Conservation (phyloP, 331 rosid species). For the Quercus lobata region DNA sequence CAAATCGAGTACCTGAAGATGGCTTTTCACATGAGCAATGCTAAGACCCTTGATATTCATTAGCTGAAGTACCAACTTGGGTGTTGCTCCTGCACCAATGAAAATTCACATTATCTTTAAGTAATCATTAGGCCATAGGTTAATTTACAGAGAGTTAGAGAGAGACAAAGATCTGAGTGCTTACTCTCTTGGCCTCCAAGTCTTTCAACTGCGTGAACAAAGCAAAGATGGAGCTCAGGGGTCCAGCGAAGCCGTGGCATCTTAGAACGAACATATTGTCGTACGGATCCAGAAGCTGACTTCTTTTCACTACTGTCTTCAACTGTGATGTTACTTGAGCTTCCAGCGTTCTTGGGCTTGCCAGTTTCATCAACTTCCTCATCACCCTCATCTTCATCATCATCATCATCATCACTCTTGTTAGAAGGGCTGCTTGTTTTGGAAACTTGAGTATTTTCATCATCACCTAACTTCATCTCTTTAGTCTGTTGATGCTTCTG, state of each 20-base stretch:
- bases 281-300: conserved; percentile 31
- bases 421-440: conserved; percentile 17
- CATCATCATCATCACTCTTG: neutral
- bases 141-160: neutral
- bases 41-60: conserved; percentile 44
- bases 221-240: conserved; percentile 42
- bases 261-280: conserved; percentile 42
- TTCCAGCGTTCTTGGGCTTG: conserved; percentile 7
- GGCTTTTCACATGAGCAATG: conserved; percentile 51
- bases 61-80: conserved; percentile 40
- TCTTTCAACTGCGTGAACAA: conserved; percentile 40
- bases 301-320: conserved; percentile 29
- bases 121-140: neutral
- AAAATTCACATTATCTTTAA: neutral
- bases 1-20: conserved; percentile 35
- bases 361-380: neutral
- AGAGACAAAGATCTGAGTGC: neutral
- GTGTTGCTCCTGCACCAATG: conserved; percentile 41
- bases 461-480: neutral
- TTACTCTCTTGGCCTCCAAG: conserved; percentile 45
- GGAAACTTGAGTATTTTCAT: neutral
- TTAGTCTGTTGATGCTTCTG: neutral
- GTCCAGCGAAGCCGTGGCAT: conserved; percentile 48
- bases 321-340: conserved; percentile 32
- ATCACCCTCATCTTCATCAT: neutral